Evolutionary conservation across 352 stramenopile species (phyloP).

Genomic region (Globisporangium carolinianum): DNA sequence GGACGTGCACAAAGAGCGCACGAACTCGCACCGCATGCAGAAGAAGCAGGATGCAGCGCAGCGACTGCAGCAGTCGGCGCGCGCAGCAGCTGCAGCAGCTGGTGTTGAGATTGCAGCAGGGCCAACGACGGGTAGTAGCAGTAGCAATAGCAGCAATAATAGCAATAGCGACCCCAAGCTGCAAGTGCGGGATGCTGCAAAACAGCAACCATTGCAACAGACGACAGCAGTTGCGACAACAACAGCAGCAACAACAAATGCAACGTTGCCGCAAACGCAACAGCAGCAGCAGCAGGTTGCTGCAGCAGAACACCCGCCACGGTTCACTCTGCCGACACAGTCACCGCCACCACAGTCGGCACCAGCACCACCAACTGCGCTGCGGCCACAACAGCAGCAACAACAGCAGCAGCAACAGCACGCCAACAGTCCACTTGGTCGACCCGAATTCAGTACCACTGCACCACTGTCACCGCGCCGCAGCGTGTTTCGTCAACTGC

Average conservation of each 20-base stretch:
- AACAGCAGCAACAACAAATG: too few species aligned
- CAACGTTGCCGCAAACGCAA: not conserved
- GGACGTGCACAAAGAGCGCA: conserved; percentile 80
- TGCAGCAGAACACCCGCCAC: too few species aligned
- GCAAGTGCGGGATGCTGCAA: too few species aligned
- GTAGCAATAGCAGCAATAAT: not conserved
- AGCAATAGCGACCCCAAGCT: conserved; percentile 1
- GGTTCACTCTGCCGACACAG: too few species aligned
- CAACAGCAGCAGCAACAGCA: conserved; percentile 7
- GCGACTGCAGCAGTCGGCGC: conserved; percentile 13
- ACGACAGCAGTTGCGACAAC: too few species aligned
- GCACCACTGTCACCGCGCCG: conserved; percentile 14
- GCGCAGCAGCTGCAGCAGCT: conserved; percentile 10
- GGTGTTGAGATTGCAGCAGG: conserved; percentile 1
- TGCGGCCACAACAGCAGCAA: conserved; percentile 6
- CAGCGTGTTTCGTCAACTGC: conserved; percentile 9
- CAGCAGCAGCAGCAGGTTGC: not conserved
- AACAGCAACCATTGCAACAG: too few species aligned
- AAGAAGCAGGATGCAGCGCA: conserved; percentile 36
- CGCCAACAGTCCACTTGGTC: conserved; percentile 1
- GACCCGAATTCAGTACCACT: conserved; percentile 4
- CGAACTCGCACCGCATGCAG: conserved; percentile 68
- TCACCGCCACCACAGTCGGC: not conserved
- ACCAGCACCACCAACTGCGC: not conserved
- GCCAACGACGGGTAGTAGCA: too few species aligned